Evolutionary conservation across 1,284 basidiomycete genomes (phyloP), one percentile per base, ranked within the genome.

Genomic region (Boletus smithii): DNA sequence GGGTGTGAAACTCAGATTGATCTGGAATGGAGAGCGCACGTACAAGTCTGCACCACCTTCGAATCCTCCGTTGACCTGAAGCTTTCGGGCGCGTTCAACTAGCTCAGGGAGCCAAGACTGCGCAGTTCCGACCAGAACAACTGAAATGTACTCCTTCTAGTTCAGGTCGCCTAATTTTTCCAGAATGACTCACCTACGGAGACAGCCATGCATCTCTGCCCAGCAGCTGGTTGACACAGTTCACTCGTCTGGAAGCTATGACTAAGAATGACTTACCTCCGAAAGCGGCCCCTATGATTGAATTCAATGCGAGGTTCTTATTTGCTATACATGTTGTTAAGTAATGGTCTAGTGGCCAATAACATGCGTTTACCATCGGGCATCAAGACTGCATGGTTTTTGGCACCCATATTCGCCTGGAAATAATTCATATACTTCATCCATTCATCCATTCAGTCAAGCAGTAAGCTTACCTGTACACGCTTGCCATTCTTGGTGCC

Each of bases 301-400:
- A 91, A 71, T 98, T 98, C 50, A 99, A 73, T 13, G 95, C 86
- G 42, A 91, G 78, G 65, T 98, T 95, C 70, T 88, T 91, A 74
- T 97, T 97, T 24, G 95, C 95, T 92, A 53, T 8, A 47, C 42
- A 23, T 7, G 43, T 22, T n/a, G 11, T 46, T 36, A 43, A 38
- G 48, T n/a, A 45, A 38, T 14, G 33, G 24, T 37, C 8, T 16
- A 50, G n/a, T 20, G 40, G 35, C 38, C 22, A 31, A 23, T 31
- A 14, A 43, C 29, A 31, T 32, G 26, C 13, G 56, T 70, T 46
- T 50, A 91, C 89, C 89, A 68, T 98, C 95, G 23, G 94, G 91
- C 90, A 97, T 94, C 56, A 98, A 69, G 41, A 98, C 83, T 41
- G 85, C 91, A 68, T 97, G 95, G 65, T 97, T 99, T 76, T 99